Base-by-base conservation (phyloP, 2,329 filamentous ascomycete species). In the Ophiognomonia clavigignenti-juglandacearum region DNA sequence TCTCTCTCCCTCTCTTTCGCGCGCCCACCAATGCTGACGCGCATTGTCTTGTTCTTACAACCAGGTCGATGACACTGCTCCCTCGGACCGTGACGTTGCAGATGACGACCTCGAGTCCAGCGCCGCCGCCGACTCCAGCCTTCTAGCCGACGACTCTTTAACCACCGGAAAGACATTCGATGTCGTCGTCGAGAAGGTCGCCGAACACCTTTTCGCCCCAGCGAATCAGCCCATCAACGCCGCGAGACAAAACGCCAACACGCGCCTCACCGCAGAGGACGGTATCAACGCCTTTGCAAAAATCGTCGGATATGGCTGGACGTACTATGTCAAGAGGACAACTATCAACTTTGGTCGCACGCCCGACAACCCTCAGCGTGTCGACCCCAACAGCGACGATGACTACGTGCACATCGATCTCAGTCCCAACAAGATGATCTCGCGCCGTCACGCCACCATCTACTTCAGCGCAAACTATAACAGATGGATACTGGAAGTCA, bases 401-500 rank as follows among this genome's bases (percentile, higher is more conserved):
- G 69, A 75, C 16, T 71, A 68, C 23, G 71, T 97, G 11, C 86
- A 96, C 61, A 92, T 98, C 56, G 92, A 98, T 62, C 74, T 98
- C 26, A 87, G 88, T 1, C 88, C 88, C 0, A 87, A 80, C 66
- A 92, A 92, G 69, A 82, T 86, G 61, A 83, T 92, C 29, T 92
- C 88, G 24, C 79, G 88, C 52, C 75, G 84, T 52, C 87, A 91
- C 61, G 87, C 86, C 10, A 74, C 82, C 58, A 87, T 93, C 43
- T 81, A 77, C 55, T 93, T 87, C 59, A 80, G 88, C 58, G 69
- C 74, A 16, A 80, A 83, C 35, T 68, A 75, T 31, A 81, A 83
- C 34, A 68, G 78, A 51, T 98, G 93, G 93, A 85, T 85, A 59
- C 79, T 98, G 43, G 72, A 82, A 36, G 88, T 96, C 53, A 91